Conservation (phyloP, 129 eudicot genomes). For the Flaveria ramosissima region DNA sequence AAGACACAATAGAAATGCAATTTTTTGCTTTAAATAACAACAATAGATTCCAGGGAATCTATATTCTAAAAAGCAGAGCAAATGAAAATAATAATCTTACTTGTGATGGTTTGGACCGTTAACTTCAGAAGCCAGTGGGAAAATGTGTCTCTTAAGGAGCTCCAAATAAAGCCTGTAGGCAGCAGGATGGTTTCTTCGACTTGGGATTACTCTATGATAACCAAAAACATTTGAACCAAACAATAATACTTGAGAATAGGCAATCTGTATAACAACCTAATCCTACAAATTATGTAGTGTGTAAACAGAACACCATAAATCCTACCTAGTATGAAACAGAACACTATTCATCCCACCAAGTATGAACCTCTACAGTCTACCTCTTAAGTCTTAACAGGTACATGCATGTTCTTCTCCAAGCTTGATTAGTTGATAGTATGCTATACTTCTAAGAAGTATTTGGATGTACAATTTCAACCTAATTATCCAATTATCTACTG, state of each 20-base stretch:
- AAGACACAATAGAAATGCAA: constrained; percentile 4
- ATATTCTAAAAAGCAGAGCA: constrained; percentile 8
- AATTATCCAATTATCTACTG: background rate
- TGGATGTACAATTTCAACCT: background rate
- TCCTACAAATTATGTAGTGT: background rate
- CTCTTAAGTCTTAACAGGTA: constrained; percentile 10
- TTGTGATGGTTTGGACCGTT: constrained; percentile 64
- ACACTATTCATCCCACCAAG: too few relatives aligned
- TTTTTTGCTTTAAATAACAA: background rate
- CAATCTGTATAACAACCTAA: constrained; percentile 6
- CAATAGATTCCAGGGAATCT: background rate
- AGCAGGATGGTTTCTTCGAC: constrained; percentile 71
- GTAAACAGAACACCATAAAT: constrained; percentile 10
- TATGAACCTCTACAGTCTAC: constrained; percentile 9
- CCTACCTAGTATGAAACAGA: constrained; percentile 16
- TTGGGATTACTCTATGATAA: constrained; percentile 66
- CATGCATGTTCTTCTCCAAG: constrained; percentile 19
- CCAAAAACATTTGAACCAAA: constrained; percentile 4
- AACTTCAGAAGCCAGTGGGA: constrained; percentile 66
- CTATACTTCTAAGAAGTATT: constrained; percentile 1
- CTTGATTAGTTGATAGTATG: background rate
- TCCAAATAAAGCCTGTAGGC: constrained; percentile 92
- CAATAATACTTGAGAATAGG: background rate
- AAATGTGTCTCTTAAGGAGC: constrained; percentile 75
- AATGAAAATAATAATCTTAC: constrained; percentile 46